Evolutionary conservation across 352 stramenopile genomes (phyloP), one percentile per base, ranked within the genome.

Genomic region (Phytopythium kandeliae): DNA sequence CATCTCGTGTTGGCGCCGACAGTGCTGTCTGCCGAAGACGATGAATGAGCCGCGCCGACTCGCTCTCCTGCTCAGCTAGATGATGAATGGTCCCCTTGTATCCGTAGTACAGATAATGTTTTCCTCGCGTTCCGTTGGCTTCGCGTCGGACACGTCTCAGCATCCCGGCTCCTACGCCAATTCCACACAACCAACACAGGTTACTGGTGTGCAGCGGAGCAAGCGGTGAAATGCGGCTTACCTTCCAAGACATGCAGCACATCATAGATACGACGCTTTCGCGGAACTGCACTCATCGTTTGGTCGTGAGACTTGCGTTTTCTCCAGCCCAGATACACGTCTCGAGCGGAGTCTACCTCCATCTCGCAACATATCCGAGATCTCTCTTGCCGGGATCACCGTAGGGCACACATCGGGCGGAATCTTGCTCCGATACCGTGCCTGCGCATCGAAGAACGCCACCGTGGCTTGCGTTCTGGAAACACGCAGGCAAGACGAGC

Each of bases 181-280:
- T 6, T 3, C 3, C 52, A 17, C 9, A 46, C 35, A 11, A 19
- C 1, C 21, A 51, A 35, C 46, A 50, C 1, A n/a, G n/a, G 9
- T 16, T 10, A 15, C 24, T 10, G 25, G 2, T 26, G 13, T 30
- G 44, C 8, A 4, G 9, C 19, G 19, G 19, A n/a, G 35, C 11
- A 35, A 15, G 6, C 31, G 15, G 10, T 35, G 31, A 2, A 7
- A 35, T 11, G 10, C 10, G 31, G 4, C 31, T 15, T 59, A 86
- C 79, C 79, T 87, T 91, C 79, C 16, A 91, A 52, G 4, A 91
- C 79, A 41, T 91, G 78, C 21, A 91, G 57, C 11, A 89, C 79
- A 48, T 91, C 79, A 48, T 91, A 91, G 10, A 87, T 80, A 5
- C 79, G 62, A 46, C 79, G 69, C 48, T 91, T 91, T 34, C 75